A percentile compares a stretch with the other conserved stretches of the same genome.
phyloP scores from a whole-genome alignment of 306 rosid genomes.

The Luffa aegyptiaca region DNA sequence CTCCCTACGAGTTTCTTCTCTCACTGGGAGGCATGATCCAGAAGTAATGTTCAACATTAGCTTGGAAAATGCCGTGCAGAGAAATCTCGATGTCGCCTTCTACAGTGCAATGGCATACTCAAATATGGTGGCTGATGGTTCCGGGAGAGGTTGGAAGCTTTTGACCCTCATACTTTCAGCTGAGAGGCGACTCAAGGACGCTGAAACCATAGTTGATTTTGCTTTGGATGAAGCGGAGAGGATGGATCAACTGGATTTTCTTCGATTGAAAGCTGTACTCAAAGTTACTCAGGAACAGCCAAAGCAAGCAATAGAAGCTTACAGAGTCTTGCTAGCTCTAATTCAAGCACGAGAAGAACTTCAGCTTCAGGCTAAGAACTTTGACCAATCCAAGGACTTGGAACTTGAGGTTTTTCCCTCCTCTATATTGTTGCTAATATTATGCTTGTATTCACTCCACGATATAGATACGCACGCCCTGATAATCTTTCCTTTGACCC shows the following conservation, averaged over 20 bases:
- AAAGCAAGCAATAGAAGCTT: constrained; percentile 85
- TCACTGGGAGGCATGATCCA: constrained; percentile 29
- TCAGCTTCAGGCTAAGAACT: constrained; percentile 29
- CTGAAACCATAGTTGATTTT: constrained; percentile 71
- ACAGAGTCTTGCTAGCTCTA: constrained; percentile 66
- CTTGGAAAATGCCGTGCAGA: constrained; percentile 68
- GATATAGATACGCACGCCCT: neutral
- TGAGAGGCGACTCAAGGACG: constrained; percentile 55
- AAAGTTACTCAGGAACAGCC: constrained; percentile 75
- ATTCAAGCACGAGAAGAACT: constrained; percentile 55
- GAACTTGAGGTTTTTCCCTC: constrained; percentile 40
- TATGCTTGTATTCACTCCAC: neutral
- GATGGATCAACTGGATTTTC: constrained; percentile 68
- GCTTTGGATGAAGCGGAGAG: constrained; percentile 63
- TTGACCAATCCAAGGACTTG: constrained; percentile 21
- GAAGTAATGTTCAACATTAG: constrained; percentile 57
- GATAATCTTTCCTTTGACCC: neutral
- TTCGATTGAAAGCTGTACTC: constrained; percentile 72
- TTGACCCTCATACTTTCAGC: constrained; percentile 77
- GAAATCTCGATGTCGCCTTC: constrained; percentile 63
- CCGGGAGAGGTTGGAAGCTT: constrained; percentile 59
- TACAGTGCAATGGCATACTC: constrained; percentile 46
- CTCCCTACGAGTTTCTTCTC: constrained; percentile 39
- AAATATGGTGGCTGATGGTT: constrained; percentile 51
- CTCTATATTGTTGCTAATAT: neutral